These are phyloP conservation scores for Thinopyrum elongatum DNA, from an alignment of 176 grass and related monocot genomes.

Conservation along the genomic window DNA sequence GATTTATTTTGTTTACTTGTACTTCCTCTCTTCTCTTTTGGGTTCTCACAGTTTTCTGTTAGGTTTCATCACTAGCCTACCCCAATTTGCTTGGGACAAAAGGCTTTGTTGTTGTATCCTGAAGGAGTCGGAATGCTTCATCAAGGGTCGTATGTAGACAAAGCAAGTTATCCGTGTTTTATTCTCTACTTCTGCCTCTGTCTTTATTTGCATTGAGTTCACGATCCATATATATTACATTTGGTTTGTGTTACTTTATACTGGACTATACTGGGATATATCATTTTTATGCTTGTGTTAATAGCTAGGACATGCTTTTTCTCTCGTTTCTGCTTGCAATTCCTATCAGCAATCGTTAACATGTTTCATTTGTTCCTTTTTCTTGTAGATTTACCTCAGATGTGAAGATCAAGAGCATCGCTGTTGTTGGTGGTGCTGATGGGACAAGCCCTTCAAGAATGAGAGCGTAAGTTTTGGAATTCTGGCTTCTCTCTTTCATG, in stretches of 20 bases:
- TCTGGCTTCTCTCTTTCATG: constrained; percentile 3
- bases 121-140: too few species aligned
- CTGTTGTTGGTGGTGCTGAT: constrained; percentile 87
- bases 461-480: constrained; percentile 74
- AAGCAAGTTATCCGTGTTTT: neutral
- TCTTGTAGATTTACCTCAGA: constrained; percentile 87
- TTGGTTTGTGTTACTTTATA: constrained; percentile 15
- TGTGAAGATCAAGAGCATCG: constrained; percentile 98
- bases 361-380: constrained; percentile 22
- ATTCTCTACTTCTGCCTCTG: neutral
- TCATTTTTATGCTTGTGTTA: neutral
- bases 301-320: neutral
- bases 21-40: too few species aligned
- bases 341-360: constrained; percentile 18
- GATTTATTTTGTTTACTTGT: too few species aligned
- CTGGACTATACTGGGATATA: constrained; percentile 18
- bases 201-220: neutral
- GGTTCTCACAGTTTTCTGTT: too few species aligned
- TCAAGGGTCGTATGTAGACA: too few species aligned
- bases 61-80: too few species aligned
- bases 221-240: constrained; percentile 6
- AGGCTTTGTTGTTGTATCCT: too few species aligned
- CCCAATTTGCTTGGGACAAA: too few species aligned
- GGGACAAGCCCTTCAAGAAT: constrained; percentile 95
- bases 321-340: neutral